Evolutionary conservation across 495 filamentous ascomycete species (phyloP), one percentile per base, ranked within the genome.

Genomic region (Aspergillus biplanus): DNA sequence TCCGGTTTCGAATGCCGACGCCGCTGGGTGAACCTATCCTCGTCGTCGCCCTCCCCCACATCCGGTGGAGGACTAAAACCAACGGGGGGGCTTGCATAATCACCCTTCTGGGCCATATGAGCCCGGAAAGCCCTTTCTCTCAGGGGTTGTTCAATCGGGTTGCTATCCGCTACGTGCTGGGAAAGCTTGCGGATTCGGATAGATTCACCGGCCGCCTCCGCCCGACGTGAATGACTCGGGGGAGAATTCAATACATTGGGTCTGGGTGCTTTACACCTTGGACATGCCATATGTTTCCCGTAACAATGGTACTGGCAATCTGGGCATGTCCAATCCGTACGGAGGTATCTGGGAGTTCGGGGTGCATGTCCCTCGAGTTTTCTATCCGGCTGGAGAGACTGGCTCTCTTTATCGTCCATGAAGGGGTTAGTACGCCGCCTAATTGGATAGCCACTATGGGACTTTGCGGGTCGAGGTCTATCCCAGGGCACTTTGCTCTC

Each of bases 261-360:
- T 58, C 72, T 66, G 34, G 64, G 35, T 8, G 71, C 58, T 34
- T 67, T 66, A 62, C 78, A 80, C 47, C 58, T 67, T 27, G 75
- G 75, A 56, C 78, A 80, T 7, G 6, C 2, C 1, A 3, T 46
- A 31, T 73, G 62, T 37, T 56, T 69, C 2, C 70, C 69, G 44
- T 67, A 75, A 31, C 73, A 73, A 31, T 7, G 3, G 11, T 55
- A 59, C 33, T 57, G 50, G 50, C 78, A 80, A n/a, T 64, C 42
- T 13, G 72, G 74, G 56, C 77, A 80, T 4, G 13, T 66, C 77
- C 77, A 80, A 61, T 76, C 69, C 8, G 16, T 48, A 31, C 66
- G 65, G 32, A 68, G 15, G 37, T 68, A 13, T 13, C 33, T 18
- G 2, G 60, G 63, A 11, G 59, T 31, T 32, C 12, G 13, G 8